Evolutionary conservation across 192 early-diverging fungal genomes (phyloP).

Genomic region (Gamsiella multidivaricata): DNA sequence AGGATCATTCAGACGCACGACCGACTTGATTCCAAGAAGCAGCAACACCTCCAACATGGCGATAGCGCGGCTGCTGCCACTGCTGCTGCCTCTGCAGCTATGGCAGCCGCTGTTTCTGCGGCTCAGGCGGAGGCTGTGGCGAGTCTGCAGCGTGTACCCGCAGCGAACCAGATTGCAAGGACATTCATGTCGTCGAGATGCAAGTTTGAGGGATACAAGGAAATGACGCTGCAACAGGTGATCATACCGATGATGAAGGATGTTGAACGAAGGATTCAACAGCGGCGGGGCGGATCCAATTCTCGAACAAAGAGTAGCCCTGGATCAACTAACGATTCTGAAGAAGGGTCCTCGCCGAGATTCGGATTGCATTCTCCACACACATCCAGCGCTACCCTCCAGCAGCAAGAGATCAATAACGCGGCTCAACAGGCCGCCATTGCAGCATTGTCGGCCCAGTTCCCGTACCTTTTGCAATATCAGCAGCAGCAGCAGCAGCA

Average conservation of each 20-base stretch:
- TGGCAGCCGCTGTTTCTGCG: constrained; percentile 49
- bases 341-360: too few relatives aligned
- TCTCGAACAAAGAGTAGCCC: neutral
- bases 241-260: constrained; percentile 45
- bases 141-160: constrained; percentile 46
- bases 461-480: constrained; percentile 33
- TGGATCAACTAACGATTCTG: neutral
- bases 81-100: constrained; percentile 40
- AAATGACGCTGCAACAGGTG: constrained; percentile 41
- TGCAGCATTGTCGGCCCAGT: constrained; percentile 38
- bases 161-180: constrained; percentile 44
- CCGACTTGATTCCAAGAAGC: constrained; percentile 42
- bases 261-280: constrained; percentile 41
- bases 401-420: constrained; percentile 42
- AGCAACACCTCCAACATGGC: constrained; percentile 41
- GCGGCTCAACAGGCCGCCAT: constrained; percentile 49
- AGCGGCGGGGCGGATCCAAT: constrained; percentile 22
- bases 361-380: too few relatives aligned
- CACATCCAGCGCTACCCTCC: constrained; percentile 10
- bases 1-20: constrained; percentile 49
- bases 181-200: constrained; percentile 52
- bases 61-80: constrained; percentile 35
- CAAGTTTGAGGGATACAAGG: constrained; percentile 39
- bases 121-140: constrained; percentile 52
- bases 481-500: constrained; percentile 12